Evolutionary conservation across 345 rosid genomes (phyloP).

Genomic region (Rhodamnia rubescens): DNA sequence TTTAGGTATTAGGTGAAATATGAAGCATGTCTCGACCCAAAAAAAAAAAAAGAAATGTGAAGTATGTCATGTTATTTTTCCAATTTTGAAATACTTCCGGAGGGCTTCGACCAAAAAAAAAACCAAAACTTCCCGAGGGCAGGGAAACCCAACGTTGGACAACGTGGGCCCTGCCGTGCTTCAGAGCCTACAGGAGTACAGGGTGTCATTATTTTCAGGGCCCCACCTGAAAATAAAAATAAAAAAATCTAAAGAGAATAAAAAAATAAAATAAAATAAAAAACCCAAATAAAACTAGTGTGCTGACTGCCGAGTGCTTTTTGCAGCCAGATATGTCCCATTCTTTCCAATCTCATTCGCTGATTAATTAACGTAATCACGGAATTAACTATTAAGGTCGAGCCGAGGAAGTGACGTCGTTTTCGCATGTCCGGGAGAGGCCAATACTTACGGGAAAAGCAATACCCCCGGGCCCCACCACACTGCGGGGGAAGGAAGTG

Average conservation of each 20-base stretch:
- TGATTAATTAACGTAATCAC: background rate
- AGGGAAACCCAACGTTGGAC: background rate
- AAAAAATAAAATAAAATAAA: background rate
- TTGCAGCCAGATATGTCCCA: background rate
- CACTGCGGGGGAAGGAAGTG: background rate
- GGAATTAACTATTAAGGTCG: background rate
- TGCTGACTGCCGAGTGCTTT: background rate
- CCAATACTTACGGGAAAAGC: background rate
- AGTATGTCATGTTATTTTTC: background rate
- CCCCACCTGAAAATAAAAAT: background rate
- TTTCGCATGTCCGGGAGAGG: background rate
- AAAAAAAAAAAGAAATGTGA: background rate
- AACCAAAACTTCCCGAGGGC: background rate
- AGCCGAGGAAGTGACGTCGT: background rate
- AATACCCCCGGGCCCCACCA: conserved; percentile 29
- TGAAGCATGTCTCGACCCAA: background rate
- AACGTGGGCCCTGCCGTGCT: background rate
- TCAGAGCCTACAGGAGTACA: background rate
- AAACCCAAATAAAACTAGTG: background rate
- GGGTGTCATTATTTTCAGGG: background rate
- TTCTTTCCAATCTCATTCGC: background rate
- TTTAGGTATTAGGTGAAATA: no score
- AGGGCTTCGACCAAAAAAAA: no score
- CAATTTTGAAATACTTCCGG: no score
- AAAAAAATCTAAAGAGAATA: background rate